These are phyloP conservation scores for Golubevia sp. DNA, from an alignment of 1,284 basidiomycete genomes.

Conservation along the genomic window DNA sequence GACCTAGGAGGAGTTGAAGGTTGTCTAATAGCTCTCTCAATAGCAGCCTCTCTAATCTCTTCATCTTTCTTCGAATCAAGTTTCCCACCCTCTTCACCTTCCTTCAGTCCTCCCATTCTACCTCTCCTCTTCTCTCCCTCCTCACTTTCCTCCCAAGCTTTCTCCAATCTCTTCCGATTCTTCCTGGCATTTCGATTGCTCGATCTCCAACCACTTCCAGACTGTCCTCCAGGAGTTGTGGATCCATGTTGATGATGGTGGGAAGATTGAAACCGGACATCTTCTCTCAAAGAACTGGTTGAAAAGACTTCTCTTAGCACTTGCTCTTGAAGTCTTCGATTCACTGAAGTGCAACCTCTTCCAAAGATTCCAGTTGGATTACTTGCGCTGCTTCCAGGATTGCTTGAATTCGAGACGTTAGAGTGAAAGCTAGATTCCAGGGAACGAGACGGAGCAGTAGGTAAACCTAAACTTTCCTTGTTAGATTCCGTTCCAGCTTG, in stretches of 20 bases:
- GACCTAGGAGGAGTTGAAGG: not conserved
- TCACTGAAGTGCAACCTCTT: constrained; percentile 54
- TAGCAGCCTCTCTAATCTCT: not conserved
- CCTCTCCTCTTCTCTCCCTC: too few relatives aligned
- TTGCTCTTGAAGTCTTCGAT: constrained; percentile 53
- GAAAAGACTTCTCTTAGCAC: constrained; percentile 56
- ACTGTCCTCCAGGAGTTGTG: constrained; percentile 16
- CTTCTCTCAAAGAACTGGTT: not conserved
- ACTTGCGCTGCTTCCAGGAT: not conserved
- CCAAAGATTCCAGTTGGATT: constrained; percentile 25
- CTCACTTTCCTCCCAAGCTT: constrained; percentile 50
- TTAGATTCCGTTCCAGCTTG: not conserved
- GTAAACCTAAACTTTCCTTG: not conserved
- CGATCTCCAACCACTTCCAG: constrained; percentile 20
- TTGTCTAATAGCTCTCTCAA: not conserved
- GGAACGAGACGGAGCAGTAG: not conserved
- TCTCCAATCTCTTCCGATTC: constrained; percentile 35
- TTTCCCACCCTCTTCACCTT: constrained; percentile 40
- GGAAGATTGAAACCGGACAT: not conserved
- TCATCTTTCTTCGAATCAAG: not conserved
- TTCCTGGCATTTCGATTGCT: constrained; percentile 26
- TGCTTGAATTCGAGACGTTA: not conserved
- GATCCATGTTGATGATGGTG: not conserved
- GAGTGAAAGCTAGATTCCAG: not conserved
- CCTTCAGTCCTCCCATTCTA: too few relatives aligned